Base-by-base conservation (phyloP, 2,329 filamentous ascomycete species). In the Monilinia aucupariae region DNA sequence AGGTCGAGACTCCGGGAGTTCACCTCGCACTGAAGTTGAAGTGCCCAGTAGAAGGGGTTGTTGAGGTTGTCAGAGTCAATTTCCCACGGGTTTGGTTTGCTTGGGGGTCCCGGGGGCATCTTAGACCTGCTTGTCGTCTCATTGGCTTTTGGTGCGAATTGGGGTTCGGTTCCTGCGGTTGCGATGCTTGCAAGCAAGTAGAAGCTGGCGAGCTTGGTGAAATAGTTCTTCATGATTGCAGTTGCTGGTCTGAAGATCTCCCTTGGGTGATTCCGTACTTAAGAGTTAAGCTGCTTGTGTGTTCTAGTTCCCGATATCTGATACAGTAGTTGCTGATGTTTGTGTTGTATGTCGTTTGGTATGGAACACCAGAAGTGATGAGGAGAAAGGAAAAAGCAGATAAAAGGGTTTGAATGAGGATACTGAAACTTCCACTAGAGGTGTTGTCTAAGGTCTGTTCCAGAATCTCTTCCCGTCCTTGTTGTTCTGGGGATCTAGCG, bases 391-490 rank as follows among this genome's bases (percentile, higher is more conserved):
- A 22, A 49, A 49, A 20, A 49, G 2, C 4, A 49, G 2, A 13
- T 27, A 30, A n/a, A 3, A 15, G 6, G 0, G 17, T 30, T 22
- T 10, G 0, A 43, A 7, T 6, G 5, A 17, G 0, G 17, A 7
- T 15, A n/a, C 17, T 30, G 9, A 43, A 30, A 43, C 9, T n/a
- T n/a, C 9, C 17, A n/a, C 25, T 17, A 15, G 3, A 30, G 25
- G 8, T 3, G n/a, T 55, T 55, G 25, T 43, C 43, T 13, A 13
- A 2, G 4, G 3, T 22, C 37, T 55, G 22, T 43, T 55, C 37
- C 9, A n/a, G 27, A 17, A 30, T 13, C 12, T 30, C 10, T 43
- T 4, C 17, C 12, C 1, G 13, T 30, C 25, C 17, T 15, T 50
- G 6, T 30, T 50, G 27, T 30, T 50, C 2, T n/a, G 8, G 17